Percentiles rank a stretch among this genome's conserved stretches.
phyloP scores from a whole-genome alignment of 257 asterid species.

The Lantana camara region DNA sequence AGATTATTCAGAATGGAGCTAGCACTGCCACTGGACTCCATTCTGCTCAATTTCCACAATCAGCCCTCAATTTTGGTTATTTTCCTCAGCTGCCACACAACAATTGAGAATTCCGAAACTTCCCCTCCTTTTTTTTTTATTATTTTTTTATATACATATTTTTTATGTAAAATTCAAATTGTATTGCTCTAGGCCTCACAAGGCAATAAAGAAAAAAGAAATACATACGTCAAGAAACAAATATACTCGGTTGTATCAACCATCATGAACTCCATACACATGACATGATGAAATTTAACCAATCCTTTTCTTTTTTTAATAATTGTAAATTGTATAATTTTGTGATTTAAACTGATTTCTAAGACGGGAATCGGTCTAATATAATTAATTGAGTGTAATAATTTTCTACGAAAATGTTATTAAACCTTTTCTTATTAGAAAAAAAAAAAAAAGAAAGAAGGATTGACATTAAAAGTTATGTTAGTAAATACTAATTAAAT shows the following conservation, averaged over 20 bases:
- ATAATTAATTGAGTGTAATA: not conserved
- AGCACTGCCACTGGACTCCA: conserved; percentile 47
- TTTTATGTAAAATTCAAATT: conserved; percentile 26
- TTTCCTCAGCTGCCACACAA: conserved; percentile 34
- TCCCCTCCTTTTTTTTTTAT: not conserved
- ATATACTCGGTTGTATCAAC: conserved; percentile 29
- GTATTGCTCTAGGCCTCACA: conserved; percentile 24
- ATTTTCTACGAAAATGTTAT: too few relatives aligned
- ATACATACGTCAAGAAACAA: conserved; percentile 6
- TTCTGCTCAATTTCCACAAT: conserved; percentile 37
- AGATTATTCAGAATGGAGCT: conserved; percentile 47
- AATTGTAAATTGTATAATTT: conserved; percentile 17
- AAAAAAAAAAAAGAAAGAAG: too few relatives aligned
- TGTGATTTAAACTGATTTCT: not conserved
- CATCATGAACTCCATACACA: conserved; percentile 12
- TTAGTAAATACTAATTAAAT: too few relatives aligned
- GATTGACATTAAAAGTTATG: too few relatives aligned
- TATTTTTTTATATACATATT: not conserved
- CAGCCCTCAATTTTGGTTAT: conserved; percentile 32
- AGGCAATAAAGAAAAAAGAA: conserved; percentile 1
- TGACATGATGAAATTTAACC: conserved; percentile 16
- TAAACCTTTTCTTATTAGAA: too few relatives aligned
- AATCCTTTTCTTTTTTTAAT: conserved; percentile 29
- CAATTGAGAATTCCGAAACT: conserved; percentile 27
- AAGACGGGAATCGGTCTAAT: not conserved